Evolutionary conservation across 1,284 basidiomycete species (phyloP).

Genomic region (Rhodotorula sp.): DNA sequence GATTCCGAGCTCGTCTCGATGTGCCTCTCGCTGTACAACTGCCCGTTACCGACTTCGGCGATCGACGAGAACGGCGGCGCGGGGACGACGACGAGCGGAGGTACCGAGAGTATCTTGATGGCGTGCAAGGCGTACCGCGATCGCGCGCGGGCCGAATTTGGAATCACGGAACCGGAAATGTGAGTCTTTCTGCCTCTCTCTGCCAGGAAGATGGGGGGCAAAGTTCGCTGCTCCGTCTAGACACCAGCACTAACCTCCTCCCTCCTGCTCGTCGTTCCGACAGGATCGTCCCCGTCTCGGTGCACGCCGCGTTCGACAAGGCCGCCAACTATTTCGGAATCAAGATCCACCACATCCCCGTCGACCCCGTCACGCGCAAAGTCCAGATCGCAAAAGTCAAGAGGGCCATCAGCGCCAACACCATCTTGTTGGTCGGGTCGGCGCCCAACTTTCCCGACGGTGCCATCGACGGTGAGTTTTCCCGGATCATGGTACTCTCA

Average conservation of each 20-base stretch:
- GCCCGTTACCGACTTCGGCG: slow-evolving; percentile 23
- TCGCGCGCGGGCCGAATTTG: slow-evolving; percentile 80
- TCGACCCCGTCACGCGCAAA: slow-evolving; percentile 76
- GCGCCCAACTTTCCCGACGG: slow-evolving; percentile 85
- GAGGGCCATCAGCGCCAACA: slow-evolving; percentile 79
- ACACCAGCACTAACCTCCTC: not conserved
- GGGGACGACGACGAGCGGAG: slow-evolving; percentile 89
- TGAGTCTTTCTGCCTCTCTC: slow-evolving; percentile 50
- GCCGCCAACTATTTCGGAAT: slow-evolving; percentile 76
- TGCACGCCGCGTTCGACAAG: slow-evolving; percentile 95
- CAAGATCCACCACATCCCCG: slow-evolving; percentile 83
- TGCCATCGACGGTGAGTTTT: slow-evolving; percentile 63
- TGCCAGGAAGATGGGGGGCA: no score
- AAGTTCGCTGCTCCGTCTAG: no score
- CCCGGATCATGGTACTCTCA: no score
- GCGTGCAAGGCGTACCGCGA: slow-evolving; percentile 90
- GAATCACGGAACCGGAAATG: slow-evolving; percentile 91
- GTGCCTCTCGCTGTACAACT: slow-evolving; percentile 67
- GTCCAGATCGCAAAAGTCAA: slow-evolving; percentile 73
- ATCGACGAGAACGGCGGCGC: slow-evolving; percentile 62
- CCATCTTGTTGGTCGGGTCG: slow-evolving; percentile 63
- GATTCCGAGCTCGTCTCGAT: slow-evolving; percentile 96
- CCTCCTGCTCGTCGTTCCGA: not conserved
- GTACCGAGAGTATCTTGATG: slow-evolving; percentile 95
- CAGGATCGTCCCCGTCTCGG: slow-evolving; percentile 79